These are phyloP conservation scores for Canna indica DNA, from an alignment of 176 grass and related monocot species.

Conservation along the genomic window DNA sequence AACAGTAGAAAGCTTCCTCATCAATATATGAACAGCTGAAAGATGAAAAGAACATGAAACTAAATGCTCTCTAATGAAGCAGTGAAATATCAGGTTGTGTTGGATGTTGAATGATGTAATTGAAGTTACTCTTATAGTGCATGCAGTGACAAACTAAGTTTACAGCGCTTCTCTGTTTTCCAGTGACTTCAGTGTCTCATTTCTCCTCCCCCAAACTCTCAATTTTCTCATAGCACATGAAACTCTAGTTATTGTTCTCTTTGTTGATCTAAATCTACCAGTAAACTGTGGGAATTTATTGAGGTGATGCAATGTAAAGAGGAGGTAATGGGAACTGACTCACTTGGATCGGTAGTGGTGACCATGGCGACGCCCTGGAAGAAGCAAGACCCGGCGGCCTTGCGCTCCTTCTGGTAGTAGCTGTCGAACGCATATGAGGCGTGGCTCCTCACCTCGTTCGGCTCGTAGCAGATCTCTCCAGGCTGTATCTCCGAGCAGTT, in stretches of 20 bases:
- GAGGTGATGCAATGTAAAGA: not conserved
- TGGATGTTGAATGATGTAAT: not conserved
- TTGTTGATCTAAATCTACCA: too few species aligned
- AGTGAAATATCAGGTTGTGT: not conserved
- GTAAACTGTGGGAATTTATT: too few species aligned
- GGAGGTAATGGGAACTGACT: conserved; percentile 21
- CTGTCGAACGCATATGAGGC: conserved; percentile 78
- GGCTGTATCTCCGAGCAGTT: conserved; percentile 89
- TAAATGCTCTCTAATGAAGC: not conserved
- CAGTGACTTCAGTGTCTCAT: not conserved
- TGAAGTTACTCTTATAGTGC: not conserved
- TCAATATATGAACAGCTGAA: not conserved
- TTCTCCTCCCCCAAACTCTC: not conserved
- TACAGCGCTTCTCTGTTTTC: not conserved
- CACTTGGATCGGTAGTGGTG: conserved; percentile 92
- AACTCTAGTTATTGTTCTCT: too few species aligned
- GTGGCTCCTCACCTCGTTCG: conserved; percentile 71
- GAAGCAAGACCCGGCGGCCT: conserved; percentile 66
- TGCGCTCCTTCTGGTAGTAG: conserved; percentile 81
- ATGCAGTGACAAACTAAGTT: not conserved
- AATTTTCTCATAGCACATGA: too few species aligned
- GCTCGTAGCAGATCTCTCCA: conserved; percentile 60
- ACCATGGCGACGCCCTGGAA: conserved; percentile 89
- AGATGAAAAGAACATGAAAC: not conserved
- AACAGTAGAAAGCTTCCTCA: not conserved